These are phyloP conservation scores for Cyanidium caldarium DNA, from an alignment of 23 red algal genomes.

Conservation along the genomic window DNA sequence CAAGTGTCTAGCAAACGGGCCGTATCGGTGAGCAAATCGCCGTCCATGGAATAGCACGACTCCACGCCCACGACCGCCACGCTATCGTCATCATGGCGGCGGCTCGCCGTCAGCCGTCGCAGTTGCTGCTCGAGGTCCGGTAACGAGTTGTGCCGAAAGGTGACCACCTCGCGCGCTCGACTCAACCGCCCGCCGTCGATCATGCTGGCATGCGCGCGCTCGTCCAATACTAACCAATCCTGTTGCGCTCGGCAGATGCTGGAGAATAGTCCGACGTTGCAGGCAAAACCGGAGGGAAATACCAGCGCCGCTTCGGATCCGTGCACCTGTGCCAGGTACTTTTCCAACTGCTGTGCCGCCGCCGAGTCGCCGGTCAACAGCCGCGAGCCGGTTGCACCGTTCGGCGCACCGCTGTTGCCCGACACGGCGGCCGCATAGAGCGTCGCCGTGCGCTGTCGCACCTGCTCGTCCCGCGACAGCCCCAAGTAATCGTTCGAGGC, in stretches of 20 bases:
- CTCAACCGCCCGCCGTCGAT: slow-evolving; percentile 67
- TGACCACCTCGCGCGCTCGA: slow-evolving; percentile 14
- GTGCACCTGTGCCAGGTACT: slow-evolving; percentile 33
- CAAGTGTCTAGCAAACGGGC: slow-evolving; percentile 23
- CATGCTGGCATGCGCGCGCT: slow-evolving; percentile 57
- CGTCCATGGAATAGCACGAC: slow-evolving; percentile 94
- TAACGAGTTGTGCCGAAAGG: slow-evolving; percentile 63
- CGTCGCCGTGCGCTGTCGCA: slow-evolving; percentile 4
- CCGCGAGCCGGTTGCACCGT: slow-evolving; percentile 78
- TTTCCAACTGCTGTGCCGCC: slow-evolving; percentile 28
- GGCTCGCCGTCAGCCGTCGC: not conserved
- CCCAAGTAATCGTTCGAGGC: slow-evolving; percentile 95
- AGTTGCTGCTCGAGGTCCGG: not conserved
- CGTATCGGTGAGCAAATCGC: slow-evolving; percentile 54
- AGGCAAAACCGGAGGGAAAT: slow-evolving; percentile 70
- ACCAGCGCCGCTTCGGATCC: slow-evolving; percentile 19
- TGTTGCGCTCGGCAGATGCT: slow-evolving; percentile 16
- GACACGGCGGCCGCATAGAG: not conserved
- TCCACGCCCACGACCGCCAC: slow-evolving; percentile 47
- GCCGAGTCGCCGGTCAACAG: slow-evolving; percentile 60
- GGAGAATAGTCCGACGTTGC: slow-evolving; percentile 54
- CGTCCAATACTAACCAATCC: slow-evolving; percentile 55
- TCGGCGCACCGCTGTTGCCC: not conserved
- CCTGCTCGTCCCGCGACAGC: slow-evolving; percentile 8
- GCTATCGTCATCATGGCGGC: not conserved